Conservation (phyloP, 495 filamentous ascomycete genomes). For the Xylaria telfairii region DNA sequence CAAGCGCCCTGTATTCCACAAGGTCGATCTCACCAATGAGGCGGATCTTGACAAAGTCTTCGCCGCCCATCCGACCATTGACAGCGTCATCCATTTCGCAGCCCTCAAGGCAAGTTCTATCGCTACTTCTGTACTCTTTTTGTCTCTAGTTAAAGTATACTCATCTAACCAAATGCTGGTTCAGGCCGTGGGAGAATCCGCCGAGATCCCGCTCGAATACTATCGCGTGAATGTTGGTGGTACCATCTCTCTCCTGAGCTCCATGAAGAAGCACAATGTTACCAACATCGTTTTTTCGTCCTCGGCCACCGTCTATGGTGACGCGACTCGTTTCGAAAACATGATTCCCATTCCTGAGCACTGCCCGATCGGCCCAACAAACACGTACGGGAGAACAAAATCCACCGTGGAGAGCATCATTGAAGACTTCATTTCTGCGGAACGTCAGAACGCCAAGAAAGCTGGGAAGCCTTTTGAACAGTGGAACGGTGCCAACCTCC, state of each 20-base stretch:
- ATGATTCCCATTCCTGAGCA: constrained; percentile 99
- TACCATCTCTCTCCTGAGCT: constrained; percentile 83
- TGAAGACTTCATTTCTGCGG: constrained; percentile 84
- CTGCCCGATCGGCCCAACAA: constrained; percentile 94
- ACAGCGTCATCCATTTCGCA: constrained; percentile 98
- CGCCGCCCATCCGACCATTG: constrained; percentile 85
- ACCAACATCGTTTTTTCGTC: constrained; percentile 97
- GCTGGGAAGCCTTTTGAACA: constrained; percentile 75
- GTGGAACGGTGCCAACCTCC: constrained; percentile 92
- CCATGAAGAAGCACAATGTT: constrained; percentile 88
- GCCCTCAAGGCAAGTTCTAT: constrained; percentile 82
- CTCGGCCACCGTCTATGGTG: constrained; percentile 87
- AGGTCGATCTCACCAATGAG: constrained; percentile 88
- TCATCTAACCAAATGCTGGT: constrained; percentile 4
- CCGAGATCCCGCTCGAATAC: constrained; percentile 95
- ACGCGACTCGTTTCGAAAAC: constrained; percentile 92
- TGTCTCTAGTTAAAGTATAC: constrained; percentile 1
- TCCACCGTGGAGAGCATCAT: constrained; percentile 88
- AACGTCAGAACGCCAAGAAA: constrained; percentile 84
- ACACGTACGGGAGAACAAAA: constrained; percentile 97
- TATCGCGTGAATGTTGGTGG: constrained; percentile 96
- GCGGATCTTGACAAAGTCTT: constrained; percentile 86
- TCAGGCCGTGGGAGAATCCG: constrained; percentile 94
- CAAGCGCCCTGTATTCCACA: constrained; percentile 84
- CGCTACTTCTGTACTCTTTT: constrained; percentile 12